Evolutionary conservation across 768 basidiomycete species (phyloP).

Genomic region (Stropharia rugosoannulata): DNA sequence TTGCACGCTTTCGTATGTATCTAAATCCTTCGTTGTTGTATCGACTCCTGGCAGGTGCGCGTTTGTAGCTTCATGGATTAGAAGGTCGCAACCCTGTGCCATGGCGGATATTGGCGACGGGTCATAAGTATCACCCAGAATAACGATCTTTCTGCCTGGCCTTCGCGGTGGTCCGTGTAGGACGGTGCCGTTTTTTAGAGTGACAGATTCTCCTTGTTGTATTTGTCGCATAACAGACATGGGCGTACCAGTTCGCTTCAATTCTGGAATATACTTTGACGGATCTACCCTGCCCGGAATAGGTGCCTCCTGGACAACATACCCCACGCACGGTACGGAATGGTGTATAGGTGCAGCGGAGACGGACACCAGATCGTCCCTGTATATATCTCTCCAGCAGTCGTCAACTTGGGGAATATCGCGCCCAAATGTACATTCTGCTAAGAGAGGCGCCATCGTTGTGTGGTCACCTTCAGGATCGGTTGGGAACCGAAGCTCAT

Average conservation of each 20-base stretch:
- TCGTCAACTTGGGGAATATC: constrained; percentile 63
- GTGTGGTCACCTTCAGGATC: constrained; percentile 59
- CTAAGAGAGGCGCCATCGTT: constrained; percentile 41
- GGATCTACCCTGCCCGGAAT: constrained; percentile 80
- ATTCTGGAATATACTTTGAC: constrained; percentile 59
- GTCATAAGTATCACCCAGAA: constrained; percentile 86
- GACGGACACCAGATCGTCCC: constrained; percentile 54
- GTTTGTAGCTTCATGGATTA: constrained; percentile 91
- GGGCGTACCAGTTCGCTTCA: constrained; percentile 69
- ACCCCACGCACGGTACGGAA: constrained; percentile 81
- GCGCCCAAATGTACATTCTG: constrained; percentile 59
- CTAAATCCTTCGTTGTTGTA: constrained; percentile 52
- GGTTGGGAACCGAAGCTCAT: constrained; percentile 69
- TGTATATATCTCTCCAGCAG: constrained; percentile 66
- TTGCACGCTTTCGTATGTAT: constrained; percentile 64
- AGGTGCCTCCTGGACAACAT: constrained; percentile 67
- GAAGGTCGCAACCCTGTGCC: constrained; percentile 64
- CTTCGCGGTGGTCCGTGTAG: constrained; percentile 66
- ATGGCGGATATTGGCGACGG: constrained; percentile 64
- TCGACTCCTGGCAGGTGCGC: constrained; percentile 74
- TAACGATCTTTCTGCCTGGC: constrained; percentile 72
- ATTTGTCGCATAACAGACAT: constrained; percentile 66
- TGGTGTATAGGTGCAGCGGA: constrained; percentile 79
- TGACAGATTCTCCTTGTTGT: constrained; percentile 62
- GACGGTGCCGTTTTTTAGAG: constrained; percentile 69